Percentiles rank a stretch among this genome's conserved stretches.
Conservation (phyloP, 306 rosid genomes). For the Rubus idaeus region DNA sequence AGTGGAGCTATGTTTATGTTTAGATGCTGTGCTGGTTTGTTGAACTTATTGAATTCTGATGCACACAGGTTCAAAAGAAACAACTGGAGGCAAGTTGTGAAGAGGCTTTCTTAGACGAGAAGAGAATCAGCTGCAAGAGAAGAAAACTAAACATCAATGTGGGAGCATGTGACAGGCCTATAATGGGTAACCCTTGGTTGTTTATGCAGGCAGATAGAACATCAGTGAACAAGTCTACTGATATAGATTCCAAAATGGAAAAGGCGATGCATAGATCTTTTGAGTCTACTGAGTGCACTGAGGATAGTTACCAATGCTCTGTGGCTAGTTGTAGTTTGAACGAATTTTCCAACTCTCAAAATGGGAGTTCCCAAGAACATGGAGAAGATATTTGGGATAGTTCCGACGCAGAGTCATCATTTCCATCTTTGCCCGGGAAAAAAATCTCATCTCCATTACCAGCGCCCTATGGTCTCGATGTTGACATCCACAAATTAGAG, state of each 20-base stretch:
- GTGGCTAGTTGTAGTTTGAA: constrained; percentile 35
- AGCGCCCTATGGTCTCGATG: not conserved
- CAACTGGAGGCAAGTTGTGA: constrained; percentile 5
- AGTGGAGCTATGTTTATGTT: not conserved
- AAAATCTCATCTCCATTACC: not conserved
- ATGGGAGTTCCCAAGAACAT: not conserved
- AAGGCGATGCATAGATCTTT: not conserved
- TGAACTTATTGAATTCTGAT: not conserved
- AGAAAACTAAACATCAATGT: not conserved
- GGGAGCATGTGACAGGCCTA: not conserved
- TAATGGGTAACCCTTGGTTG: not conserved
- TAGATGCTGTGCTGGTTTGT: not conserved
- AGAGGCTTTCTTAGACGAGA: constrained; percentile 1
- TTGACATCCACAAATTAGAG: constrained; percentile 30
- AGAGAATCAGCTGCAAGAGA: not conserved
- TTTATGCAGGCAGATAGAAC: not conserved
- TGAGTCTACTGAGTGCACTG: constrained; percentile 1
- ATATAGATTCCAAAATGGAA: not conserved
- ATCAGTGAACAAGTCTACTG: constrained; percentile 4
- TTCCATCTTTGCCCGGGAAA: constrained; percentile 15
- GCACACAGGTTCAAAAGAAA: constrained; percentile 3
- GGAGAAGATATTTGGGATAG: not conserved
- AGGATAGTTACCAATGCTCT: constrained; percentile 27
- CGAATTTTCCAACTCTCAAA: not conserved
- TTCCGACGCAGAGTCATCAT: constrained; percentile 25